phyloP scores from a whole-genome alignment of 1,284 basidiomycete species.

The Tetrapyrgos nigripes region DNA sequence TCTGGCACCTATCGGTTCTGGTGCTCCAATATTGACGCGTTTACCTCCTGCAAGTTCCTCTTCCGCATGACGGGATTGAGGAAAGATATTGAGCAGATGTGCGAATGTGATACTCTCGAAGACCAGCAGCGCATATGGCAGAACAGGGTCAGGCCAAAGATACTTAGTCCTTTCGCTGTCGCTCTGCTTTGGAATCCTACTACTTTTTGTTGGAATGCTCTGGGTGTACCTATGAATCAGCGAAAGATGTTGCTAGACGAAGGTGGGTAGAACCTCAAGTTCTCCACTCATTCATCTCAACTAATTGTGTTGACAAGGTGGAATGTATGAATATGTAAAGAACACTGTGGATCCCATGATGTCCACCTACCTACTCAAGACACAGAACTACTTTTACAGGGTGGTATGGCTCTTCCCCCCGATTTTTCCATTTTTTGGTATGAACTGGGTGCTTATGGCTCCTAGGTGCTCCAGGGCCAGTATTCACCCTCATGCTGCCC shows the following conservation, averaged over 20 bases:
- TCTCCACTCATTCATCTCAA: background rate
- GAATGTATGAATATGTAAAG: constrained; percentile 60
- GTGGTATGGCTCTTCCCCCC: constrained; percentile 44
- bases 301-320: constrained; percentile 37
- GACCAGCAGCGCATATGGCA: constrained; percentile 77
- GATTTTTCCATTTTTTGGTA: no score
- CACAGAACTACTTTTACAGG: constrained; percentile 74
- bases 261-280: constrained; percentile 41
- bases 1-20: constrained; percentile 82
- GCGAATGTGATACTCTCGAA: constrained; percentile 57
- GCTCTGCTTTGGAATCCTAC: constrained; percentile 67
- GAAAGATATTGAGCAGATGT: constrained; percentile 64
- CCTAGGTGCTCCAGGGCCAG: constrained; percentile 65
- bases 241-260: constrained; percentile 68
- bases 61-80: constrained; percentile 68
- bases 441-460: no score
- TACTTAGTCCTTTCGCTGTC: constrained; percentile 73
- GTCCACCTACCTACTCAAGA: constrained; percentile 54
- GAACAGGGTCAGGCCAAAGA: constrained; percentile 62
- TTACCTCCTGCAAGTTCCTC: constrained; percentile 64
- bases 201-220: constrained; percentile 83
- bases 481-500: constrained; percentile 76
- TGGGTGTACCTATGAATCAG: constrained; percentile 83
- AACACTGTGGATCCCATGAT: constrained; percentile 74
- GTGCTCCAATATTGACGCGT: constrained; percentile 70